Conservation (phyloP, 306 rosid genomes). For the Vigna nakashimae region DNA sequence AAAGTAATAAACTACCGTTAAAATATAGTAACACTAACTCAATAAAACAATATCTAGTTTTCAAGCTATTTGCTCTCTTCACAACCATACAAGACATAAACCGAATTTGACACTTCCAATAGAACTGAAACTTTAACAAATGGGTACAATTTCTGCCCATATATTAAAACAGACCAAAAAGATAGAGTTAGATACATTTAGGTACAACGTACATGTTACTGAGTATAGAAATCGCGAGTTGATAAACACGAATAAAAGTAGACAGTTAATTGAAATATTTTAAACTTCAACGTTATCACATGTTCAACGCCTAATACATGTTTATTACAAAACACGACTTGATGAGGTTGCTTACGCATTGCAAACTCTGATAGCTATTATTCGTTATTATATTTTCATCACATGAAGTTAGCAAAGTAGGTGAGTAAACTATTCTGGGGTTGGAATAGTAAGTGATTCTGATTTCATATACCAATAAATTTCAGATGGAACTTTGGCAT, state of each 20-base stretch:
- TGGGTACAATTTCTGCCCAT: background rate
- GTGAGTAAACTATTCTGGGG: background rate
- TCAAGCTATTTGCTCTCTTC: no score
- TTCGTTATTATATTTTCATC: background rate
- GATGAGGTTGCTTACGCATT: background rate
- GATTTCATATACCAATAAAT: background rate
- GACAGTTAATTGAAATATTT: background rate
- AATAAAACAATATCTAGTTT: no score
- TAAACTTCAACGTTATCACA: background rate
- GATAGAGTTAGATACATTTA: background rate
- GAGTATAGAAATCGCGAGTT: no score
- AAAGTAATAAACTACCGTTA: no score
- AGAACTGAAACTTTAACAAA: no score
- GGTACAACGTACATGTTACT: background rate
- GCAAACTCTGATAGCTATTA: background rate
- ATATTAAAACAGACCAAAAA: background rate
- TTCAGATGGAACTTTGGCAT: background rate
- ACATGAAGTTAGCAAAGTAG: constrained; percentile 1
- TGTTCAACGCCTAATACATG: background rate
- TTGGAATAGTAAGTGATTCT: constrained; percentile 9
- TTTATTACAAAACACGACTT: background rate
- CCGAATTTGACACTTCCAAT: no score
- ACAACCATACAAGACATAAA: no score
- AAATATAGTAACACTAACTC: no score
- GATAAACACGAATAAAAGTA: no score